Evolutionary conservation across 441 rosid species (phyloP).

Genomic region (Geranium incanum): DNA sequence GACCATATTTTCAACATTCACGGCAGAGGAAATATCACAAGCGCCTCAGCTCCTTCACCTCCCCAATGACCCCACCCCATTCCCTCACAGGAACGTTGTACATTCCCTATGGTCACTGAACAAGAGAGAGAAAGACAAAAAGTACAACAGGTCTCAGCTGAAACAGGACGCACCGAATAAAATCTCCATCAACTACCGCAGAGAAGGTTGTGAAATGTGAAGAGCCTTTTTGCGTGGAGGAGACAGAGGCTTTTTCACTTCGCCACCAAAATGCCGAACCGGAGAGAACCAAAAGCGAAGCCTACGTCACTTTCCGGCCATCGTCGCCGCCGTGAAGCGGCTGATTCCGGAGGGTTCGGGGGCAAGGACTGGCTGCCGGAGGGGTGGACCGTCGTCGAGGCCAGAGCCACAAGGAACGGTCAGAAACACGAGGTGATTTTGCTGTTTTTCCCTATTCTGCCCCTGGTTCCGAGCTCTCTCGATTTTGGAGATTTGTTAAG

Average conservation of each 20-base stretch:
- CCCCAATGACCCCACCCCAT: background rate
- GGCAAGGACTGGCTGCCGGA: constrained; percentile 34
- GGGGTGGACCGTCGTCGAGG: constrained; percentile 59
- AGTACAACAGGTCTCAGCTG: background rate
- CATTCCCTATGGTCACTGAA: background rate
- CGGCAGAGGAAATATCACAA: background rate
- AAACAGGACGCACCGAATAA: background rate
- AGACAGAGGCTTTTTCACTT: background rate
- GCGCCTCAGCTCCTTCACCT: background rate
- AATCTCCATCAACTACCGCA: background rate
- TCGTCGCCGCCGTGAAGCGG: constrained; percentile 1
- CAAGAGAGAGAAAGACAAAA: background rate
- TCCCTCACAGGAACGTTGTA: background rate
- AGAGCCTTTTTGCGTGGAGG: background rate
- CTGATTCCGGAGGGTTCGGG: constrained; percentile 31
- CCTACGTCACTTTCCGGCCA: background rate
- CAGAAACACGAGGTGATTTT: constrained; percentile 61
- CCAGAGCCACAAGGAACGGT: constrained; percentile 49
- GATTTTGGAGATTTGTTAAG: background rate
- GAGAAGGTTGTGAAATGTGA: background rate
- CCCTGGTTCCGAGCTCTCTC: constrained; percentile 1
- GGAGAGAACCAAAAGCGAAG: background rate
- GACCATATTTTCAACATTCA: background rate
- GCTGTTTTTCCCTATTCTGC: background rate
- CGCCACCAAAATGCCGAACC: background rate